Percentiles rank a stretch among this genome's conserved stretches.
Evolutionary conservation across 768 basidiomycete species (phyloP).

Genomic region (Suillus spraguei): DNA sequence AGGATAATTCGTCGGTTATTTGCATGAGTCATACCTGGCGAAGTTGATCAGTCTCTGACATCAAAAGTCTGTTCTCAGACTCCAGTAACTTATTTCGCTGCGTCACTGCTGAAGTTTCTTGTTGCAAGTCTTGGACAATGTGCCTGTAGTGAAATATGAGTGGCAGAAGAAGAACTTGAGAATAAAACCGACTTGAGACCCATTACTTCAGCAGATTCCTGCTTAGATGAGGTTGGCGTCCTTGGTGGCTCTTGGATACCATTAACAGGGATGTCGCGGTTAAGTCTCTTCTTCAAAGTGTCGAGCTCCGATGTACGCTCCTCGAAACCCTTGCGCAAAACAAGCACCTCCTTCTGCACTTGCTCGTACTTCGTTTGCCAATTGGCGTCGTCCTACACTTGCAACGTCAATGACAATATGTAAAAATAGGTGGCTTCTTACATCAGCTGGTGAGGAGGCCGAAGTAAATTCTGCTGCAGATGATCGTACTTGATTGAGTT

Average conservation of each 20-base stretch:
- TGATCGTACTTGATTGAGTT: constrained; percentile 43
- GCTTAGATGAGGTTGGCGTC: constrained; percentile 45
- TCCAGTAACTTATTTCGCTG: constrained; percentile 74
- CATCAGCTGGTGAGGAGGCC: constrained; percentile 26
- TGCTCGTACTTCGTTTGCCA: constrained; percentile 34
- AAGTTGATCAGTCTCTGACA: constrained; percentile 60
- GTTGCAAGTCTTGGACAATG: constrained; percentile 86
- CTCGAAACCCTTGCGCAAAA: constrained; percentile 36
- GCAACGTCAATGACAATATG: background rate
- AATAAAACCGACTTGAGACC: constrained; percentile 68
- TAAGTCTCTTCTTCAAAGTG: constrained; percentile 53
- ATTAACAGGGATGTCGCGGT: constrained; percentile 57
- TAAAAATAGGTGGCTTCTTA: background rate
- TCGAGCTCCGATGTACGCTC: constrained; percentile 57
- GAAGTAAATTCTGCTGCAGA: constrained; percentile 23
- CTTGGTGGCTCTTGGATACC: no score
- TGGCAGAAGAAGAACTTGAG: constrained; percentile 6
- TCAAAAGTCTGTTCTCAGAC: constrained; percentile 72
- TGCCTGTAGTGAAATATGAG: constrained; percentile 47
- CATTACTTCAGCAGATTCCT: constrained; percentile 68
- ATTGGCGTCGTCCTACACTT: constrained; percentile 21
- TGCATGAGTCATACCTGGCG: constrained; percentile 53
- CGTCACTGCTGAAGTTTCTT: constrained; percentile 65
- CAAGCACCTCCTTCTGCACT: constrained; percentile 33
- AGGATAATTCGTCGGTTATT: background rate